Evolutionary conservation across 257 asterid genomes (phyloP).

Genomic region (Dorcoceras hygrometricum): DNA sequence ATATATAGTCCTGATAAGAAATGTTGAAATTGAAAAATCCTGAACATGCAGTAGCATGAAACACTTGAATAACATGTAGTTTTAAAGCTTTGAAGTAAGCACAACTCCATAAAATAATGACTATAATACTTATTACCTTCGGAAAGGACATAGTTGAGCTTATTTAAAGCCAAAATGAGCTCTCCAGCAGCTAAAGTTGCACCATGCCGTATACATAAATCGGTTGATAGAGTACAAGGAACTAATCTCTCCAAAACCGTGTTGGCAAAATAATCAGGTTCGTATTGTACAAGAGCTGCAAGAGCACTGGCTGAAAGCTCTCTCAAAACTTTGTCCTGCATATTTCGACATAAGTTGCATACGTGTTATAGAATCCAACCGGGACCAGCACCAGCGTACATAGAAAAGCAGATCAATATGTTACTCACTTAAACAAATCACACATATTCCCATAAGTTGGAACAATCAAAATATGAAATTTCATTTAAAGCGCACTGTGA

Average conservation of each 20-base stretch:
- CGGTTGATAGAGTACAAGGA: slow-evolving; percentile 88
- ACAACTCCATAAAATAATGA: slow-evolving; percentile 16
- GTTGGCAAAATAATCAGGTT: slow-evolving; percentile 74
- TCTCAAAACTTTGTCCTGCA: slow-evolving; percentile 91
- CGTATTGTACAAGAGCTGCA: slow-evolving; percentile 74
- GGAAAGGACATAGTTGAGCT: slow-evolving; percentile 53
- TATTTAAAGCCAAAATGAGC: slow-evolving; percentile 73
- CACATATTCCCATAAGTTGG: slow-evolving; percentile 2
- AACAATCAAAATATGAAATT: background rate
- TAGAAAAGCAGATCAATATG: slow-evolving; percentile 19
- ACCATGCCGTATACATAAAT: slow-evolving; percentile 95
- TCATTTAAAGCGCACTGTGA: background rate
- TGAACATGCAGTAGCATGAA: background rate
- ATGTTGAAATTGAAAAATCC: slow-evolving; percentile 6
- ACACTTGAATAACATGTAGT: background rate
- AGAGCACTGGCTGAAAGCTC: slow-evolving; percentile 93
- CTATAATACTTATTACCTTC: slow-evolving; percentile 45
- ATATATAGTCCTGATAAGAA: background rate
- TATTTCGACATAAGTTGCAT: slow-evolving; percentile 27
- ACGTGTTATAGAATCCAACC: slow-evolving; percentile 25
- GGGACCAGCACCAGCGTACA: slow-evolving; percentile 18
- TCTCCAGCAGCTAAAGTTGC: slow-evolving; percentile 90
- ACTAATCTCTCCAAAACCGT: slow-evolving; percentile 60
- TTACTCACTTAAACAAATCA: slow-evolving; percentile 6
- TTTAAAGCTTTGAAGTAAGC: background rate